Conservation (phyloP, 805 yeast genomes). For the Pichia membranifaciens region DNA sequence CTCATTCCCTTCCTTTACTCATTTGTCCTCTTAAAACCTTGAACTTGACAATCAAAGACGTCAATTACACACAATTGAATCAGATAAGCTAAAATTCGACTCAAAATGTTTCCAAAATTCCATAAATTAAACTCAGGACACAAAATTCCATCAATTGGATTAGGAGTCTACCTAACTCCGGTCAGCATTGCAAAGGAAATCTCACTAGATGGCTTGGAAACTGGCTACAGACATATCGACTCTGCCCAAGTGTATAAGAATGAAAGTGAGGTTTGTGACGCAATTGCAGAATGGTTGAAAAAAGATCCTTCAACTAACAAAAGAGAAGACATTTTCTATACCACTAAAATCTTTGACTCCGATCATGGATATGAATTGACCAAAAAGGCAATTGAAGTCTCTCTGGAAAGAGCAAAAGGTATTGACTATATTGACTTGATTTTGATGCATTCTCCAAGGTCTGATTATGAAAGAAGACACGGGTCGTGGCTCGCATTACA, state of each 20-base stretch:
- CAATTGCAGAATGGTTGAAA: slow-evolving; percentile 39
- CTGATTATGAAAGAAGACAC: slow-evolving; percentile 31
- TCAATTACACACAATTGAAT: too few species aligned
- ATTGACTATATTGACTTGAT: slow-evolving; percentile 47
- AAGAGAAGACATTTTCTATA: slow-evolving; percentile 35
- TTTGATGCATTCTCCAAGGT: slow-evolving; percentile 48
- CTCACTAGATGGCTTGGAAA: slow-evolving; percentile 51
- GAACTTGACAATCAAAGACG: too few species aligned
- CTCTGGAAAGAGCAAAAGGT: slow-evolving; percentile 36
- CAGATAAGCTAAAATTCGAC: too few species aligned
- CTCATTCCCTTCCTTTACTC: too few species aligned
- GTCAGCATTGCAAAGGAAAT: slow-evolving; percentile 33
- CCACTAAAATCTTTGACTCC: slow-evolving; percentile 31
- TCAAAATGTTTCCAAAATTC: not conserved
- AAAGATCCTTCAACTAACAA: slow-evolving; percentile 20
- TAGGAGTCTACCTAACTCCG: slow-evolving; percentile 48
- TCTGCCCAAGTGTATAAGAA: slow-evolving; percentile 63
- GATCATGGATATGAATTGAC: slow-evolving; percentile 34
- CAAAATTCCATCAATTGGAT: slow-evolving; percentile 50
- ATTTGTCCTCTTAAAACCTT: too few species aligned
- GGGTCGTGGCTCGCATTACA: slow-evolving; percentile 51
- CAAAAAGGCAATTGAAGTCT: slow-evolving; percentile 35
- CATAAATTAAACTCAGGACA: slow-evolving; percentile 41
- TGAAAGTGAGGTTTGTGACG: slow-evolving; percentile 55
- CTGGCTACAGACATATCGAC: slow-evolving; percentile 72